Evolutionary conservation across 1,284 basidiomycete genomes (phyloP).

Genomic region (Kwoniella shivajii): DNA sequence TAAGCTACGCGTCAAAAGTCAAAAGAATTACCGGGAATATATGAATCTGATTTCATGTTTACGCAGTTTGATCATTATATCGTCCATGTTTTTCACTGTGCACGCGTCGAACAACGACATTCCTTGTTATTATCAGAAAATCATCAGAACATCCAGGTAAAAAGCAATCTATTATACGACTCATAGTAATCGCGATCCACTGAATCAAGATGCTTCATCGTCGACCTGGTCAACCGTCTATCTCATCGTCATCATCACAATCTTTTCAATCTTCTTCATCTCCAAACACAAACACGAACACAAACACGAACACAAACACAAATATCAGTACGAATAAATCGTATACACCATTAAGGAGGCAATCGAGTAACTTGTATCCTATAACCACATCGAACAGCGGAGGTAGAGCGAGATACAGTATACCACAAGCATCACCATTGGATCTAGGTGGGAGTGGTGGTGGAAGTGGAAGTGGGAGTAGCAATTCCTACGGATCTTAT

Average conservation of each 20-base stretch:
- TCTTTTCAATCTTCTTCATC: neutral
- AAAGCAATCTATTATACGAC: too few species aligned
- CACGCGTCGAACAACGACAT: too few species aligned
- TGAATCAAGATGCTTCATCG: constrained; percentile 11
- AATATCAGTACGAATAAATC: constrained; percentile 19
- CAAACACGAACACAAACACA: neutral
- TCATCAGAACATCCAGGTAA: too few species aligned
- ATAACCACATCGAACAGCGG: constrained; percentile 8
- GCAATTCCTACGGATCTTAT: neutral
- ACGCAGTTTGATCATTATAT: too few species aligned
- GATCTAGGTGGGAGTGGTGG: neutral
- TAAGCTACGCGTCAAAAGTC: too few species aligned
- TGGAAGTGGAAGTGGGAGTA: neutral
- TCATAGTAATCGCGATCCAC: too few species aligned
- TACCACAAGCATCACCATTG: constrained; percentile 16
- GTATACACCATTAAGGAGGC: constrained; percentile 30
- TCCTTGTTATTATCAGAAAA: too few species aligned
- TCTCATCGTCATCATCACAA: neutral
- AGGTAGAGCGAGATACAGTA: constrained; percentile 17
- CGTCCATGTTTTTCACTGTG: too few species aligned
- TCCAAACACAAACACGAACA: neutral
- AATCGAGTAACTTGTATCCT: constrained; percentile 26
- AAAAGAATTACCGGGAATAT: too few species aligned
- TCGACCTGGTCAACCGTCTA: neutral
- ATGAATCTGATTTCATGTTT: too few species aligned